Percentiles rank a stretch among this genome's conserved stretches.
Evolutionary conservation across 2,329 filamentous ascomycete species (phyloP).

Genomic region (Mycosphaerelloides madeirae): DNA sequence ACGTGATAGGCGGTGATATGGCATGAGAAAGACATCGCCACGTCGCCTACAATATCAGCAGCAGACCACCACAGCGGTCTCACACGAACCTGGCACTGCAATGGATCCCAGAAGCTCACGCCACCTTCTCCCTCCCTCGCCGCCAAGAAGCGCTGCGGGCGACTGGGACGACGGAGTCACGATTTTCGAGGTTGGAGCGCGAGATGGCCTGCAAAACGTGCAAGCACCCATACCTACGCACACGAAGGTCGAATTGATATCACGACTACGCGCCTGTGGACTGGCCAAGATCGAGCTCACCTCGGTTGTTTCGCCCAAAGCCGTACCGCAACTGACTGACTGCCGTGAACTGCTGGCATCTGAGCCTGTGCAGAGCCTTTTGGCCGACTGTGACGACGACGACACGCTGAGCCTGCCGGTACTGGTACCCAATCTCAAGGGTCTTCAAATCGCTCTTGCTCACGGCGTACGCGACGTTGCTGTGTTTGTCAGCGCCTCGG

Average conservation of each 20-base stretch:
- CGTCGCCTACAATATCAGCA: too few species aligned
- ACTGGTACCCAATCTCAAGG: slow-evolving; percentile 38
- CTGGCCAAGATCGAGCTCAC: slow-evolving; percentile 49
- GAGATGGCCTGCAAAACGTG: slow-evolving; percentile 54
- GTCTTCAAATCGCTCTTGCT: slow-evolving; percentile 55
- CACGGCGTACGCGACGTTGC: slow-evolving; percentile 36
- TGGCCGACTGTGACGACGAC: neutral
- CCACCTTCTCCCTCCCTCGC: too few species aligned
- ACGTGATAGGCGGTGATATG: too few species aligned
- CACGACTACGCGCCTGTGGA: slow-evolving; percentile 44
- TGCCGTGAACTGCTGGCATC: slow-evolving; percentile 10
- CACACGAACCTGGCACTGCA: too few species aligned
- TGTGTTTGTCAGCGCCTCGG: slow-evolving; percentile 40
- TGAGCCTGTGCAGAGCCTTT: neutral
- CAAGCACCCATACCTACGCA: slow-evolving; percentile 45
- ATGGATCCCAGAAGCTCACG: too few species aligned
- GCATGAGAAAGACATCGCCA: too few species aligned
- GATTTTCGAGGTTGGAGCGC: slow-evolving; percentile 51
- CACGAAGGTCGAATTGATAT: slow-evolving; percentile 48
- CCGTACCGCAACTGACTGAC: slow-evolving; percentile 45
- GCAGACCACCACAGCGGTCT: too few species aligned
- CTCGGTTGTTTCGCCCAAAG: slow-evolving; percentile 51
- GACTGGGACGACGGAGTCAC: slow-evolving; percentile 32
- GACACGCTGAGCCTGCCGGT: slow-evolving; percentile 28
- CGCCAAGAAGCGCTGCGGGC: too few species aligned